These are phyloP conservation scores for Scutellaria barbata DNA, from an alignment of 257 asterid genomes.

Conservation along the genomic window DNA sequence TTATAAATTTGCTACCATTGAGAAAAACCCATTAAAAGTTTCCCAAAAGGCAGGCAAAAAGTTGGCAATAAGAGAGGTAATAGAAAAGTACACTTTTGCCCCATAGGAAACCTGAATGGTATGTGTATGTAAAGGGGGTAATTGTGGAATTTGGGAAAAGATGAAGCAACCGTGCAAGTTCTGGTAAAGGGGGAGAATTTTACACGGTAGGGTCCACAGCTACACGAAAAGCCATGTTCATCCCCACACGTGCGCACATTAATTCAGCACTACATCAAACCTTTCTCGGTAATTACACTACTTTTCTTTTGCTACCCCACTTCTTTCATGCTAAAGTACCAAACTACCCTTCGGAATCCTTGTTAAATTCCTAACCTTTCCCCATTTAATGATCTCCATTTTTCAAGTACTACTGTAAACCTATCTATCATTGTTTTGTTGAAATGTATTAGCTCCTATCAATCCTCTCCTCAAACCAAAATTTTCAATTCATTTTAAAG, in stretches of 20 bases:
- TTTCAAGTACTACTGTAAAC: too few relatives aligned
- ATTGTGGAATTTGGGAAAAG: neutral
- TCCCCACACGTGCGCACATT: conserved; percentile 77
- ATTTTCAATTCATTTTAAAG: too few relatives aligned
- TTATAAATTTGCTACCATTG: too few relatives aligned
- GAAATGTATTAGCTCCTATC: too few relatives aligned
- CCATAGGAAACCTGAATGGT: neutral
- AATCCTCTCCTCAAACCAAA: too few relatives aligned
- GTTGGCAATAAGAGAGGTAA: conserved; percentile 11
- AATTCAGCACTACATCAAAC: conserved; percentile 21
- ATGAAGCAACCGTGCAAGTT: conserved; percentile 57
- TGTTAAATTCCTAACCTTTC: too few relatives aligned
- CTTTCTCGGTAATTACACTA: conserved; percentile 53
- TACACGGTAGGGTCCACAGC: conserved; percentile 48
- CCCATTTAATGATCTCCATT: neutral
- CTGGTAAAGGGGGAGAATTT: conserved; percentile 44
- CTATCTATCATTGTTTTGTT: too few relatives aligned
- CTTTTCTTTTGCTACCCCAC: conserved; percentile 19
- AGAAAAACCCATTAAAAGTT: neutral
- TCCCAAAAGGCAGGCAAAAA: conserved; percentile 24
- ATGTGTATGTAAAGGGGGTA: neutral
- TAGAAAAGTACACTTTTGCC: neutral
- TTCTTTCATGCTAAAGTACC: conserved; percentile 21
- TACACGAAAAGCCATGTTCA: conserved; percentile 46
- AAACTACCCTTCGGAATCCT: conserved; percentile 5